Evolutionary conservation across 352 stramenopile genomes (phyloP), one percentile per base, ranked within the genome.

Genomic region (Phytophthora tubulina): DNA sequence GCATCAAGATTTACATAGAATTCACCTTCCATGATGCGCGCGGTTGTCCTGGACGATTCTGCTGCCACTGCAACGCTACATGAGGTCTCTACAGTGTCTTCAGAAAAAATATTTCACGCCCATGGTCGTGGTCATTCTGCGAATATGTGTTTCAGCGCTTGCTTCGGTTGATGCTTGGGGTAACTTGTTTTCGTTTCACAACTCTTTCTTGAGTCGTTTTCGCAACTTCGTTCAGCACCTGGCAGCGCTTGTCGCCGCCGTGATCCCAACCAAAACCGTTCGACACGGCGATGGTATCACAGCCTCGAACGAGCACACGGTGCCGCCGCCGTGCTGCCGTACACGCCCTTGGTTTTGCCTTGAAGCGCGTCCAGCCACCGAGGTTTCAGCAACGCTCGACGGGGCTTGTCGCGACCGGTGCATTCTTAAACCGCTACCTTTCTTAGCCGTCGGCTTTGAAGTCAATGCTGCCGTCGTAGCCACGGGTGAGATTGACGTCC

Each of bases 331-430:
- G 51, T 90, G 82, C 44, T 78, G 85, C 82, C 82, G 63, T 80
- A 90, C 2, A 90, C 78, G 54, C 82, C 78, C 58, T 86, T 85
- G 53, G 76, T 85, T 80, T 90, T 90, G 72, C 67, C 49, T 85
- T 90, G 74, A 83, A 93, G 36, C 77, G 75, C 41, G 87, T 73
- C 52, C 70, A 88, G 30, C 82, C 82, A 42, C 82, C 82, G 56
- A 89, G 82, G 17, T 80, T 80, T 80, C 82, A 90, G 72, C 82
- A 90, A 39, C 75, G 76, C 21, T 80, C 78, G 33, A 76, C 73
- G 57, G 88, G 80, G 21, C 52, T 90, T 90, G 54, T 73, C 77
- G 41, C 79, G 69, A 53, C 76, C 80, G 14, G 59, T 74, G 65
- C 78, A 86, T 35, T 73, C 77, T 49, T 88, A 70, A 21, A 87